Conservation (phyloP, 306 rosid genomes). For the Hippophae tibetana region DNA sequence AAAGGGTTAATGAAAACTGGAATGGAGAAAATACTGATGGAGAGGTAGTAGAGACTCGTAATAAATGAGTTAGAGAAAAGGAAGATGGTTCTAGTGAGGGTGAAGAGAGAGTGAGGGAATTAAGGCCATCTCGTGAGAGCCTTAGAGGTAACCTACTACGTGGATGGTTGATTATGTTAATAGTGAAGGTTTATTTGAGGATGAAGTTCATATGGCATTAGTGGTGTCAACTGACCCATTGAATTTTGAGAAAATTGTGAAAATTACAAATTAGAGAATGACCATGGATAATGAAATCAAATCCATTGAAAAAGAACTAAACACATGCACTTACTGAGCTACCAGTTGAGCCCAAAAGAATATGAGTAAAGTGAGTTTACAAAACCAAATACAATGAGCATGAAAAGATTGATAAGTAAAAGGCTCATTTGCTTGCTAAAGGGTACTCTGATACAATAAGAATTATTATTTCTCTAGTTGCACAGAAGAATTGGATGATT, state of each 20-base stretch:
- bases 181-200: conserved; percentile 10
- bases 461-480: conserved; percentile 7
- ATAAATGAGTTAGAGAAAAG: conserved; percentile 12
- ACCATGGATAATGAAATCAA: conserved; percentile 4
- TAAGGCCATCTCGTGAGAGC: not conserved
- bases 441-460: conserved; percentile 8
- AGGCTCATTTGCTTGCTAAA: not conserved
- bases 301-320: not conserved
- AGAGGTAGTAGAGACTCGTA: conserved; percentile 11
- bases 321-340: not conserved
- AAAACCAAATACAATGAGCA: conserved; percentile 2
- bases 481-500: not conserved
- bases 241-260: conserved; percentile 1
- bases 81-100: conserved; percentile 6
- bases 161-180: conserved; percentile 15
- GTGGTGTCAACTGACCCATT: not conserved
- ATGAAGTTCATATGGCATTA: conserved; percentile 8
- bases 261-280: conserved; percentile 5
- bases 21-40: conserved; percentile 5
- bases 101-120: conserved; percentile 12
- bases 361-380: conserved; percentile 12
- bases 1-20: conserved; percentile 4
- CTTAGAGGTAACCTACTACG: not conserved
- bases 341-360: not conserved
- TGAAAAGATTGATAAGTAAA: not conserved